Base-by-base conservation (phyloP, 2,329 filamentous ascomycete species). In the Alternaria sp. region DNA sequence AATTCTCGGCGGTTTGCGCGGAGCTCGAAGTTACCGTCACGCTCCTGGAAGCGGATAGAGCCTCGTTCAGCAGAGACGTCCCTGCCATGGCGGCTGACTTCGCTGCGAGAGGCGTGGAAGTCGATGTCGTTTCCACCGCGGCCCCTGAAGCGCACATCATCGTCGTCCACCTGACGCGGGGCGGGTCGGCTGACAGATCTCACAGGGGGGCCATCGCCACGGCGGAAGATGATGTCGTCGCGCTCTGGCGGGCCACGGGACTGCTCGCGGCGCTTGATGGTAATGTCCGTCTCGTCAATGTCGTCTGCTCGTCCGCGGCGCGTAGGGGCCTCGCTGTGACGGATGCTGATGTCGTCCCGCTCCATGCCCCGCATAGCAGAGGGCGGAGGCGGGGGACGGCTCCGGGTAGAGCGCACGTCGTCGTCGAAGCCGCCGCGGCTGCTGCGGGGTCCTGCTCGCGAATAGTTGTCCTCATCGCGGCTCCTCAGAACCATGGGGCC, bases 131-230 rank as follows among this genome's bases (percentile, higher is more conserved):
- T 70, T 60, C 67, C 74, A 66, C 61, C 64, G 15, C 77, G 73
- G 61, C 80, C 80, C 57, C 82, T 73, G 75, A 86, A 84, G 61
- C 82, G 81, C 60, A 86, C 81, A 65, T 86, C 83, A 58, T 86
- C 84, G 28, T 77, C 72, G 30, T 79, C 77, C 50, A 75, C 73
- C 58, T 79, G 77, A 64, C 77, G 77, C 12, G 76, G 74, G 30
- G 76, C 71, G 25, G 73, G 72, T 45, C 59, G 62, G 62, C 59
- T 62, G 59, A 58, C 56, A 32, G 60, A 62, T 10, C 60, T 51
- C 10, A 62, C 63, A 36, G 76, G 68, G 71, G 81, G 65, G 17
- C 82, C 79, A 63, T 82, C 78, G 49, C 80, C 81, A 60, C 79
- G 78, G 51, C 82, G 79, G 68, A 83, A 82, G 57, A 79, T 75